phyloP scores from a whole-genome alignment of 139 green algal genomes.

The Asterochloris erici region DNA sequence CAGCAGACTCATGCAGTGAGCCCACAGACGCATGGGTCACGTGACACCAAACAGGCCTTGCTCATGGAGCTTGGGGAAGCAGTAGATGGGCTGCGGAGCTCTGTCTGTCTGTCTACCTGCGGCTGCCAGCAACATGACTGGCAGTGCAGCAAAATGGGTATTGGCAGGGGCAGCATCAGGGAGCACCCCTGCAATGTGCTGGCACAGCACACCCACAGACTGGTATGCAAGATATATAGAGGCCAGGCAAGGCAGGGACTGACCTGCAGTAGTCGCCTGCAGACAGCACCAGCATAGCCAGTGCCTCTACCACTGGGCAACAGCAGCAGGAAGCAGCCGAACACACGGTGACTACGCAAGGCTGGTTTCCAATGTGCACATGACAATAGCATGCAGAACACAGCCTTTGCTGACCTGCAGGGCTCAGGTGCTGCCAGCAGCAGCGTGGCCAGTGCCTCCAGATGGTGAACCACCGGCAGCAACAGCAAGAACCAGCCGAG shows the following conservation, averaged over 20 bases:
- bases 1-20: no score
- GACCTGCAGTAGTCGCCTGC: background rate
- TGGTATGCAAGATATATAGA: background rate
- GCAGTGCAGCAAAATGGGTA: background rate
- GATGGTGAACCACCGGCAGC: background rate
- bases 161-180: background rate
- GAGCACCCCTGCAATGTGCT: background rate
- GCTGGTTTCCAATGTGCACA: background rate
- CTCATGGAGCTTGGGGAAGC: no score
- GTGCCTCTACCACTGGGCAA: background rate
- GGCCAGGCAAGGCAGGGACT: background rate
- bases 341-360: background rate
- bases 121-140: background rate
- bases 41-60: no score
- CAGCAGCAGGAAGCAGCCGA: background rate
- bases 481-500: conserved; percentile 3
- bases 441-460: background rate
- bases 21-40: no score
- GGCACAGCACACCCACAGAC: background rate
- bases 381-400: background rate
- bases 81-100: no score
- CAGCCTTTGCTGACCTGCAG: background rate
- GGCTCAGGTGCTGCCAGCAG: background rate
- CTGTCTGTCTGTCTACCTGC: background rate
- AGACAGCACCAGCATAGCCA: background rate